Percentiles rank a stretch among this genome's conserved stretches.
These are phyloP conservation scores for Pochonia chlamydosporia DNA, from an alignment of 2,329 filamentous ascomycete species.

Conservation along the genomic window DNA sequence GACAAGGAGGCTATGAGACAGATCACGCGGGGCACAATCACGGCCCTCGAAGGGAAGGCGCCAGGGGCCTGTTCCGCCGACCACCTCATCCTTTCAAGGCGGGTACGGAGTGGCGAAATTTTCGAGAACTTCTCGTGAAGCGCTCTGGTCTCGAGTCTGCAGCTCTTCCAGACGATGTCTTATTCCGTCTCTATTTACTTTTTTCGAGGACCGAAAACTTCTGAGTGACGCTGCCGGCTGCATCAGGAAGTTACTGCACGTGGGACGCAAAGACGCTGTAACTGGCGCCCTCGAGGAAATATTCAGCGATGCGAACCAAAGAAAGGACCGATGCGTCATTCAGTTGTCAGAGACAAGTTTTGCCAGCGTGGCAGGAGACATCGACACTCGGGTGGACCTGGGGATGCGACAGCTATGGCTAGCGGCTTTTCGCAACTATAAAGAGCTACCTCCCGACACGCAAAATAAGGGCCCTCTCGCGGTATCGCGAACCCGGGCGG, in stretches of 20 bases:
- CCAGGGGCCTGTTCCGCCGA: background rate
- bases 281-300: background rate
- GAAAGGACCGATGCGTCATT: background rate
- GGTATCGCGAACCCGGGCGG: background rate
- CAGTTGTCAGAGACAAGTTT: background rate
- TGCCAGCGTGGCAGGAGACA: background rate
- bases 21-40: background rate
- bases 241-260: conserved; percentile 2
- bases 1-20: background rate
- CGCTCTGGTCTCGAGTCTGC: conserved; percentile 42
- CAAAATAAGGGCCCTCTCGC: background rate
- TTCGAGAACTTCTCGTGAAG: conserved; percentile 7
- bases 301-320: conserved; percentile 1
- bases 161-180: conserved; percentile 38
- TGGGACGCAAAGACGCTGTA: too few species aligned
- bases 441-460: background rate
- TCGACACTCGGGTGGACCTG: background rate
- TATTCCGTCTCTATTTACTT: conserved; percentile 31
- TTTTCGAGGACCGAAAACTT: conserved; percentile 1
- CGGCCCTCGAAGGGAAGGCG: background rate
- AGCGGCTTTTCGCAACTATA: background rate
- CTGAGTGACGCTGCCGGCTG: background rate
- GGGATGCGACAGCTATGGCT: background rate
- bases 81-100: background rate
- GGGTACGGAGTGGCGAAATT: background rate